phyloP scores from a whole-genome alignment of 1,139 yeast species.

The Diutina ranongensis region DNA sequence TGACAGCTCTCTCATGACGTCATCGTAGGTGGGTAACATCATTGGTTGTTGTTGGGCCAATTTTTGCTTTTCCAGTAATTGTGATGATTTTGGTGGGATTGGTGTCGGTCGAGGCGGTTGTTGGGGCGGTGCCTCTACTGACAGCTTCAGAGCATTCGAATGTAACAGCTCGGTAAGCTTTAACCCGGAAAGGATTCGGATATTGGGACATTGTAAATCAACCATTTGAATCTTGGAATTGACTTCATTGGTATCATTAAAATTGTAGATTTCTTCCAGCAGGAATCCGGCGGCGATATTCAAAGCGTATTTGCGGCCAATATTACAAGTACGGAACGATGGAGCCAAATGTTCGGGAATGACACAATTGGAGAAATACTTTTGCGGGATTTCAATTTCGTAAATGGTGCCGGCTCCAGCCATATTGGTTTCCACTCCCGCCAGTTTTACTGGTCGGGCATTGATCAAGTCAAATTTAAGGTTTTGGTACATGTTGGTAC shows the following conservation, averaged over 20 bases:
- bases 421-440: conserved; percentile 12
- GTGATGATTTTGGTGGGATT: neutral
- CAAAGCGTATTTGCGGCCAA: conserved; percentile 35
- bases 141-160: neutral
- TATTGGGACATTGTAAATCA: conserved; percentile 24
- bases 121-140: neutral
- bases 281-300: conserved; percentile 36
- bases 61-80: neutral
- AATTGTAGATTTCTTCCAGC: neutral
- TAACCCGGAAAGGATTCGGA: conserved; percentile 33
- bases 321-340: conserved; percentile 46
- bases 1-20: conserved; percentile 7
- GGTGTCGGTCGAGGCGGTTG: neutral
- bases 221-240: conserved; percentile 17
- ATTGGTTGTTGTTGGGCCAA: neutral
- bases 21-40: conserved; percentile 10
- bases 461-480: conserved; percentile 30
- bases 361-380: conserved; percentile 26
- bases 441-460: conserved; percentile 9
- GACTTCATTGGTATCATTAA: conserved; percentile 14
- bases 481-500: conserved; percentile 24
- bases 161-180: conserved; percentile 8
- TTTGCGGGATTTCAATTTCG: conserved; percentile 37
- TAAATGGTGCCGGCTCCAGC: conserved; percentile 15
- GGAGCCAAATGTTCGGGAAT: conserved; percentile 44